These are phyloP conservation scores for Carex arenaria DNA, from an alignment of 202 grass and related monocot genomes.

Conservation along the genomic window DNA sequence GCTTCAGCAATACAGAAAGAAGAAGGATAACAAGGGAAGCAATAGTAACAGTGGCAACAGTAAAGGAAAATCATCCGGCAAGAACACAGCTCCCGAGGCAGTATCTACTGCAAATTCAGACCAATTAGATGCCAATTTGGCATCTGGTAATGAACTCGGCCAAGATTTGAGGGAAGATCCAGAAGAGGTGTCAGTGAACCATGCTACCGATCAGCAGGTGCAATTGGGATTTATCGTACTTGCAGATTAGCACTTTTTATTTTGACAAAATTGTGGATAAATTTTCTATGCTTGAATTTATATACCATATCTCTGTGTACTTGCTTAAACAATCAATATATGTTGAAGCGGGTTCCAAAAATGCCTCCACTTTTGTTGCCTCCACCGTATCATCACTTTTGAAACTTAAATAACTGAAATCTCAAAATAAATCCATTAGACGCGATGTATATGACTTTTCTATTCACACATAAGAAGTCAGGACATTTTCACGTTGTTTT, in stretches of 20 bases:
- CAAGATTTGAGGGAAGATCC: constrained; percentile 25
- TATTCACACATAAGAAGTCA: neutral
- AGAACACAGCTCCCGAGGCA: constrained; percentile 31
- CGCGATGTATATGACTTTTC: neutral
- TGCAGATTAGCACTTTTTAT: neutral
- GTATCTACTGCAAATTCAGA: constrained; percentile 26
- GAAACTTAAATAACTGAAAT: neutral
- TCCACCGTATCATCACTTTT: neutral
- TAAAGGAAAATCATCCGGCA: constrained; percentile 36
- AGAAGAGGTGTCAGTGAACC: constrained; percentile 12
- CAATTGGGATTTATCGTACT: neutral
- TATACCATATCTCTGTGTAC: neutral
- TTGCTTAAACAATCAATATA: neutral
- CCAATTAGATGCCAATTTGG: constrained; percentile 22
- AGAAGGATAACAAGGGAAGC: constrained; percentile 62
- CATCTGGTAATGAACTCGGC: constrained; percentile 34
- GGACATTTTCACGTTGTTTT: neutral
- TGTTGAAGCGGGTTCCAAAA: neutral
- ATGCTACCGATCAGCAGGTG: constrained; percentile 5
- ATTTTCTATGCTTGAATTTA: neutral
- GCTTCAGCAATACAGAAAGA: constrained; percentile 95
- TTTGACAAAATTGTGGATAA: neutral
- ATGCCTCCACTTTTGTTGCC: neutral
- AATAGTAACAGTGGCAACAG: constrained; percentile 19
- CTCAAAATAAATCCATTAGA: neutral